Evolutionary conservation across 345 rosid species (phyloP), one percentile per base, ranked within the genome.

Genomic region (Eutrema yunnanense): DNA sequence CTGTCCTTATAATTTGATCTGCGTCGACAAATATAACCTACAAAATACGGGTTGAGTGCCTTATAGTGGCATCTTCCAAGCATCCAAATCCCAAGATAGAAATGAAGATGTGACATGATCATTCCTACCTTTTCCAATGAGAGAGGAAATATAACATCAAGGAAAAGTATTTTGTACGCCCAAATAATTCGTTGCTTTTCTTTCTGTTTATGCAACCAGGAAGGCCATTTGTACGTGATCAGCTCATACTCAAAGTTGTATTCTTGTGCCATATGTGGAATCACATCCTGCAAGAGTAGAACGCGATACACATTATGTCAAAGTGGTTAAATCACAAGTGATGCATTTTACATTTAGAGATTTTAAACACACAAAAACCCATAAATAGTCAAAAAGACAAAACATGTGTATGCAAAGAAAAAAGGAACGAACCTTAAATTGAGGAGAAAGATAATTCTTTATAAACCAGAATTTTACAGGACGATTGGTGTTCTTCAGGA

Each of bases 391-490:
- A 38, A 30, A 51, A 36, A 36, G 16, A 9, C 32, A 16, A 13
- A 38, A 42, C 33, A 9, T 13, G 50, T 29, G 29, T 14, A 42
- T 8, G 26, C 36, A 41, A 67, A 60, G 57, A 37, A 29, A 44
- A 58, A 44, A 44, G 34, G 56, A 65, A 73, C 65, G 32, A 72
- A 95, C 99, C 99, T 95, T 92, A 74, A 95, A 95, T 77, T 87
- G 97, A 69, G 99, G 99, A 59, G 99, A 92, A 57, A 95, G 96
- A 80, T 92, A 95, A 79, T 95, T 95, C 87, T 95, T 95, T 76
- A 95, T 95, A 82, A 95, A 95, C 99, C 99, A 95, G 84, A 95
- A 95, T 76, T 95, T 95, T 76, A 95, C 91, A 0, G 97, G 98
- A 41, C 98, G 98, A 51, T 50, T 34, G 33, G 98, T 92, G 82